These are phyloP conservation scores for Solanum peruvianum DNA, from an alignment of 257 asterid genomes.

Conservation along the genomic window DNA sequence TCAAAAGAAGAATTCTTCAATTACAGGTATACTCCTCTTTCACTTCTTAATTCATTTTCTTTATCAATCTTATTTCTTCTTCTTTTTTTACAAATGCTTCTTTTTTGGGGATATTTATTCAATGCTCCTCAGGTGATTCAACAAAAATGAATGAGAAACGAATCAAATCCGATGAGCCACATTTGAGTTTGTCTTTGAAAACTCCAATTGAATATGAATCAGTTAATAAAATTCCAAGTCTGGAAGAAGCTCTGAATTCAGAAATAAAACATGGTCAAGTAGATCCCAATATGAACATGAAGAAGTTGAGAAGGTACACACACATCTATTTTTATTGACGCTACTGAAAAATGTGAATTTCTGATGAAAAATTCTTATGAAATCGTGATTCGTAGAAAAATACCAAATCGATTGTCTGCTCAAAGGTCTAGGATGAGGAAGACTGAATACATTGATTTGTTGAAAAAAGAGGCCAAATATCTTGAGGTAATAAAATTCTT, in stretches of 20 bases:
- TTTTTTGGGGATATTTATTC: neutral
- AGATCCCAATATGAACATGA: neutral
- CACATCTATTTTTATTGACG: no score
- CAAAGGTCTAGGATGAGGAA: conserved; percentile 25
- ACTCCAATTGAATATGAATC: neutral
- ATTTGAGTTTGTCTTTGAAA: neutral
- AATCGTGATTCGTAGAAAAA: neutral
- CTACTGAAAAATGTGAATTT: neutral
- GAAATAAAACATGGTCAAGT: neutral
- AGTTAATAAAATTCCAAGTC: neutral
- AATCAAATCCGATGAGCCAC: neutral
- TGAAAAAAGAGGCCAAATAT: conserved; percentile 19
- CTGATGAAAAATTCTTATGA: neutral
- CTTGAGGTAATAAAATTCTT: conserved; percentile 14
- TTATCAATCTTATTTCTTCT: neutral
- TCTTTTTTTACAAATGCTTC: neutral
- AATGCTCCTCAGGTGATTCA: neutral
- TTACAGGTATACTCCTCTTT: neutral
- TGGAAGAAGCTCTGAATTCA: neutral
- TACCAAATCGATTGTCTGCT: conserved; percentile 37
- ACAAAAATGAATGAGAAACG: neutral
- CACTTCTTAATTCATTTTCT: neutral
- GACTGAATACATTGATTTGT: conserved; percentile 6
- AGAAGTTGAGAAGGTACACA: neutral
- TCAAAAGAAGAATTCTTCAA: neutral